Conservation (phyloP, 2,329 filamentous ascomycete genomes). For the Botrytis hyacinthi region DNA sequence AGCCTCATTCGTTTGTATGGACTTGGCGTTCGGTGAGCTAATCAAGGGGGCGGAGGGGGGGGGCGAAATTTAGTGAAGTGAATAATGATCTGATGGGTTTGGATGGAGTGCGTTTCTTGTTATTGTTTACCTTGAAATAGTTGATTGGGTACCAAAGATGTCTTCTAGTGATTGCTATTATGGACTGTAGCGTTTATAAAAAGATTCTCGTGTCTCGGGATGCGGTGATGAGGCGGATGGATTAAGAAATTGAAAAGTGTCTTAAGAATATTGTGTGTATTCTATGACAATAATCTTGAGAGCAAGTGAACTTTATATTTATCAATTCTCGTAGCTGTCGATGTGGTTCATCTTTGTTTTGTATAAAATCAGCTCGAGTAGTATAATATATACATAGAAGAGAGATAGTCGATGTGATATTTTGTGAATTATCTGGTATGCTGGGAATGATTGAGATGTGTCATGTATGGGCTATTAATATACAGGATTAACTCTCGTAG, state of each 20-base stretch:
- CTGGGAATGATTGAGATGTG: neutral
- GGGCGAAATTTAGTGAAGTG: neutral
- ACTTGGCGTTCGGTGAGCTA: neutral
- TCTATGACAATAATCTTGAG: neutral
- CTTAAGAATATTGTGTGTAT: neutral
- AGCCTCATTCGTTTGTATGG: neutral
- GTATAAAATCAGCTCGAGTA: neutral
- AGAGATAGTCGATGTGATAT: neutral
- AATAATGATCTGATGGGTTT: neutral
- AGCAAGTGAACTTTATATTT: neutral
- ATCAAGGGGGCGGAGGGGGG: neutral
- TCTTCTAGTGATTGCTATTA: neutral
- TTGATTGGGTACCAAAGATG: neutral
- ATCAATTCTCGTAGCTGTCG: neutral
- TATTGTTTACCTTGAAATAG: neutral
- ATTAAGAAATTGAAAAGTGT: too few species aligned
- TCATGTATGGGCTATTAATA: neutral
- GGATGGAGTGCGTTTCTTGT: neutral
- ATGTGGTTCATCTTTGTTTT: accelerated
- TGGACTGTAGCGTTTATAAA: neutral
- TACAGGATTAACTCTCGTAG: neutral
- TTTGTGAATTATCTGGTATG: neutral
- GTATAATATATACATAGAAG: neutral
- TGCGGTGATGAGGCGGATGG: neutral
- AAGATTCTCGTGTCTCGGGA: neutral